Evolutionary conservation across 208 protist genomes (phyloP).

Genomic region (Crithidia mellificae): DNA sequence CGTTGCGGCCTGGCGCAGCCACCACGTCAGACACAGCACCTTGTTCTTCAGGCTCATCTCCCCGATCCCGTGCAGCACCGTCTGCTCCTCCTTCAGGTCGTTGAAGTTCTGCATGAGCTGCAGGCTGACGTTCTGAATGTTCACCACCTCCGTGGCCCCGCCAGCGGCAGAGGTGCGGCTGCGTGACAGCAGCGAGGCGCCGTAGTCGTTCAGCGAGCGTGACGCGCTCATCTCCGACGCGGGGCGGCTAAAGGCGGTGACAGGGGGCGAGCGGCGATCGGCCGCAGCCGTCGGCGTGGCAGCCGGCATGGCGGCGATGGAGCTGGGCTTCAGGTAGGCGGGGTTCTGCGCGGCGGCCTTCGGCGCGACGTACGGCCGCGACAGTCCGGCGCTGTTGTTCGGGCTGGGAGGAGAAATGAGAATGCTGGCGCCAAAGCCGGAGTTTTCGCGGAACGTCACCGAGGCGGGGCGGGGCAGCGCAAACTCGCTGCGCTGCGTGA

Average conservation of each 20-base stretch:
- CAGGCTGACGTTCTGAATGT: conserved; percentile 64
- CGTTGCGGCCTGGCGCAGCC: conserved; percentile 67
- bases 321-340: conserved; percentile 14
- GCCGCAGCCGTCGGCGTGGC: no score
- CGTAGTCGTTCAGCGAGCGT: conserved; percentile 15
- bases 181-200: conserved; percentile 13
- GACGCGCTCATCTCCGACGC: conserved; percentile 13
- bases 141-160: conserved; percentile 49
- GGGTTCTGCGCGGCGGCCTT: conserved; percentile 12
- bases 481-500: conserved; percentile 26
- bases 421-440: conserved; percentile 16
- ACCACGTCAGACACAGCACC: conserved; percentile 82
- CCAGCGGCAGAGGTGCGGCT: conserved; percentile 18
- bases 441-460: conserved; percentile 18
- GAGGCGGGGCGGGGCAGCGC: conserved; percentile 17
- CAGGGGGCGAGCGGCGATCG: conserved; percentile 13
- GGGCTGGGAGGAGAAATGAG: conserved; percentile 7
- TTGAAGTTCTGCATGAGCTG: conserved; percentile 76
- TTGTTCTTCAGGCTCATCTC: conserved; percentile 70
- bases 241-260: conserved; percentile 8
- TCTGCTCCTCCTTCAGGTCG: conserved; percentile 46
- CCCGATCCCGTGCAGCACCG: conserved; percentile 44
- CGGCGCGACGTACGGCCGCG: conserved; percentile 14
- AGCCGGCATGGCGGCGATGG: conserved; percentile 1
- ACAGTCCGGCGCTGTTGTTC: conserved; percentile 10